Evolutionary conservation across 2,329 filamentous ascomycete genomes (phyloP), one percentile per base, ranked within the genome.

Genomic region (Fusarium sp.): DNA sequence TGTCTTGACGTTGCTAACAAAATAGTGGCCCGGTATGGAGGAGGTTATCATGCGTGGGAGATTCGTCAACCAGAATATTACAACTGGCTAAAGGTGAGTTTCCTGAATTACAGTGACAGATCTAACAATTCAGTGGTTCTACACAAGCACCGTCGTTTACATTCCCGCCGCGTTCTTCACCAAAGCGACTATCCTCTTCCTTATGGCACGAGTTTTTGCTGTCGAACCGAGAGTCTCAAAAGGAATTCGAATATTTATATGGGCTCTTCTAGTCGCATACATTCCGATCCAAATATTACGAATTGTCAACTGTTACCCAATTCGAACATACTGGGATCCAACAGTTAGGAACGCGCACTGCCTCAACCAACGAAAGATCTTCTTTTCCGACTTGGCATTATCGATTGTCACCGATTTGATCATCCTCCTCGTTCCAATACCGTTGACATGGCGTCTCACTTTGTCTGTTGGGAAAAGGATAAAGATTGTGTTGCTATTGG

Each of bases 251-350:
- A 46, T 69, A 25, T 72, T 72, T 15, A 67, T 67, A 10, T 62
- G 67, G 67, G 54, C 51, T 35, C 33, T 72, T 1, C n/a, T 71
- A 4, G 17, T 65, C 22, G 62, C 56, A 11, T 72, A 67, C 23
- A 3, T 65, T n/a, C 67, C 67, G 15, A 56, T 72, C 1, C 53
- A 64, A 1, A 33, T 82, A 32, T 73, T 83, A 37, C 82, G 83
- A 53, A 78, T 81, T 37, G 74, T 79, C 43, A 77, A 79, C 23
- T 84, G 81, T 65, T 67, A 71, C 32, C 82, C 82, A 3, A 79
- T 83, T 23, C 54, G 71, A 7, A 78, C 75, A 3, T 82, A 81
- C 53, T 83, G 82, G 82, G 61, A 72, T 3, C 72, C 75, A 1
- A 58, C 22, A 1, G 67, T 72, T 17, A 43, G 67, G 3, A 43